Base-by-base conservation (phyloP, 148 eudicot species). In the Hydrangea macrophylla region DNA sequence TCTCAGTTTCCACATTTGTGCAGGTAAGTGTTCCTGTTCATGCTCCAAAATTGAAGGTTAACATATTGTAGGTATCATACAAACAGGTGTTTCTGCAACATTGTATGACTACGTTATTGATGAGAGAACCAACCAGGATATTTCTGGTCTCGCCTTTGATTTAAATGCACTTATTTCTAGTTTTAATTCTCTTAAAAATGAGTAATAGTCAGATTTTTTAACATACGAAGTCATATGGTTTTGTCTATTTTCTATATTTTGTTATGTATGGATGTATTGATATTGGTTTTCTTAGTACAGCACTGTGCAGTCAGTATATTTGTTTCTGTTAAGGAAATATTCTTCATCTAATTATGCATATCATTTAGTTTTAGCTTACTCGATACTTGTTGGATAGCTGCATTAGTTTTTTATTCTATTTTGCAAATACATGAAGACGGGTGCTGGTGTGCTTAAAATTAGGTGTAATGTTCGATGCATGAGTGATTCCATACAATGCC, bases 1-100 rank as follows among this genome's bases (percentile, higher is more conserved):
- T 90, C 45, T 87, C 96, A 18, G 24, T 90, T 12, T 87, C 96
- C 67, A 79, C 86, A 53, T 81, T 90, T 78, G 71, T 83, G 32
- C 92, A 90, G 96, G 96, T 80, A 77, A 25, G 58, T 44, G 20
- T 64, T 65, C 63, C 32, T 55, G 12, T 45, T 72, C 30, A 63
- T 1, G 30, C 58, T 72, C 8, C 26, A 24, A 6, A 35, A 7
- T 59, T 51, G 39, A 65, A 51, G 58, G 28, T 31, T 20, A 65
- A 12, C 25, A 22, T 22, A 66, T 28, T 33, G 24, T 10, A 9
- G 17, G 18, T 66, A 33, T 25, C 30, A 12, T 50, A 20, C 22
- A 32, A 31, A 20, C 7, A 20, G 30, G 20, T 65, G 20, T 9
- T 65, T 23, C 8, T 2, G 2, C 42, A 51, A 32, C 28, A 13